Evolutionary conservation across 768 basidiomycete species (phyloP).

Genomic region (Daedaleopsis sinensis): DNA sequence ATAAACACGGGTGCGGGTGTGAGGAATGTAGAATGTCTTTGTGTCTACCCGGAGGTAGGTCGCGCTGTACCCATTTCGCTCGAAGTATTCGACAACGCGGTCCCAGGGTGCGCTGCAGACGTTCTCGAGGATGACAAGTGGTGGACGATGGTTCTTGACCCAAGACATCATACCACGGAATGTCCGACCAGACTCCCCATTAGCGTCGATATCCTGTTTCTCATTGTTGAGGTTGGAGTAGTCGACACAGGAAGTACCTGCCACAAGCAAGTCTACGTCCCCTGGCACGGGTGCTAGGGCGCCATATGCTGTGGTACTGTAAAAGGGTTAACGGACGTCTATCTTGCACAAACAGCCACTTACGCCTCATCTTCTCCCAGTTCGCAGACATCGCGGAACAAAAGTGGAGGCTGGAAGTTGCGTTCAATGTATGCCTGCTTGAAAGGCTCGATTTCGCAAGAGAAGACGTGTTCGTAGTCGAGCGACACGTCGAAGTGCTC

Average conservation of each 20-base stretch:
- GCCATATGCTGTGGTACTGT: conserved; percentile 91
- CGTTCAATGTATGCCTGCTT: conserved; percentile 98
- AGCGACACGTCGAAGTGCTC: conserved; percentile 67
- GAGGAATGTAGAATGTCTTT: conserved; percentile 92
- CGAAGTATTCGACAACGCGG: conserved; percentile 75
- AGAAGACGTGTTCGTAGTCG: conserved; percentile 90
- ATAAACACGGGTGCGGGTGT: conserved; percentile 91
- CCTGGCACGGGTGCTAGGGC: conserved; percentile 84
- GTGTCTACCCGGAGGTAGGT: conserved; percentile 72
- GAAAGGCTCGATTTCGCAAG: conserved; percentile 96
- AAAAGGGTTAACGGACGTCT: conserved; percentile 2
- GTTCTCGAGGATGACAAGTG: conserved; percentile 93
- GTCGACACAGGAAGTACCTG: conserved; percentile 96
- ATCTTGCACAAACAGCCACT: conserved; percentile 29
- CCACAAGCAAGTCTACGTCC: conserved; percentile 87
- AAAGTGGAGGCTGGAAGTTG: conserved; percentile 89
- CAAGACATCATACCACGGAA: conserved; percentile 95
- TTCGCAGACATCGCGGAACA: conserved; percentile 95
- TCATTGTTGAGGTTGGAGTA: conserved; percentile 96
- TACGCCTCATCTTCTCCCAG: conserved; percentile 79
- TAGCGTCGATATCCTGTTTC: conserved; percentile 86
- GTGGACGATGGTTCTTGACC: conserved; percentile 85
- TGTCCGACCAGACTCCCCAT: conserved; percentile 92
- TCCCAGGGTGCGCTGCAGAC: conserved; percentile 91
- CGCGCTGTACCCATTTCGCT: conserved; percentile 75